Base-by-base conservation (phyloP, 441 rosid genomes). In the Erodium trifolium region DNA sequence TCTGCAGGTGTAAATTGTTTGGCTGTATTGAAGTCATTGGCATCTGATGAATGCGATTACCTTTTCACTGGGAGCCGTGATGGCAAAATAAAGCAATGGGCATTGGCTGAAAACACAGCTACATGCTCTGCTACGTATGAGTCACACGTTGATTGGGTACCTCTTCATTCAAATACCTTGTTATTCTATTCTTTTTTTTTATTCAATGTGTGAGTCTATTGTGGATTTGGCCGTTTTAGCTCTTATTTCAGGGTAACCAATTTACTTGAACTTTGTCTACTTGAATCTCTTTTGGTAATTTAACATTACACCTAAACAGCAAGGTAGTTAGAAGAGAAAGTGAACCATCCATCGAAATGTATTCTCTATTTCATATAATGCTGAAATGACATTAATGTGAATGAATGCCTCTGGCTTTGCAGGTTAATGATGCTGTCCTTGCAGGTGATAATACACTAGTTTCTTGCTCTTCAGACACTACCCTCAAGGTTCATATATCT, bases 71-170 rank as follows among this genome's bases (percentile, higher is more conserved):
- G 99, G 71, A 92, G 99, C 79, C 99, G 99, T 75, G 99, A 95
- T 84, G 99, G 99, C 62, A 92, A 90, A 10, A 78, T 95, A 78
- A 95, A 92, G 90, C 86, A 95, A 82, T 95, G 99, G 99, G 80
- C 81, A 68, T 75, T 95, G 78, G 82, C 80, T 11, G 96, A 86
- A 65, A 87, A 84, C 81, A 68, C 85, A 9, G 82, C 96, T 63
- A 81, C 88, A 45, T 89, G 92, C 79, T 89, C 96, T 17, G 93
- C 99, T 70, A 95, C 98, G 17, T 95, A 87, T 80, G 99, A 92
- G 80, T 95, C 99, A 14, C 99, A 95, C 80, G 96, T 92, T 72
- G 99, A 95, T 80, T 95, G 99, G 99, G 99, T 95, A 88, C 68
- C 35, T 45, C 66, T 74, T 55, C 68, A 68, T 31, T 65, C 47